phyloP scores from a whole-genome alignment of 306 rosid genomes.

The Clitoria ternatea region DNA sequence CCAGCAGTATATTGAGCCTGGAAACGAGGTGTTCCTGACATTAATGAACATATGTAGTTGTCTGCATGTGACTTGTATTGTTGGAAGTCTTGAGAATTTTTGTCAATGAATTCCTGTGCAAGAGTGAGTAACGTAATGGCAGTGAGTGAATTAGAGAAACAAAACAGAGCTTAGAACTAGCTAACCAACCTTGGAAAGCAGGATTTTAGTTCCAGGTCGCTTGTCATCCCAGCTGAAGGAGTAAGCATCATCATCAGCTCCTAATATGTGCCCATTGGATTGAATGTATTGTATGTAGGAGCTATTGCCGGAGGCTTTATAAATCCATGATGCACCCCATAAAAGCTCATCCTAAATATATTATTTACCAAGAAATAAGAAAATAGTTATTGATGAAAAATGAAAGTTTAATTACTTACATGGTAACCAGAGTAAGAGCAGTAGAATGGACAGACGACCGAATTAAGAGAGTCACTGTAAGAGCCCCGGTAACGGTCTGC shows the following conservation, averaged over 20 bases:
- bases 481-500: slow-evolving; percentile 84
- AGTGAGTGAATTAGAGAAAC: no score
- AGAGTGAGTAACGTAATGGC: no score
- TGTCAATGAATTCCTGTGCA: slow-evolving; percentile 69
- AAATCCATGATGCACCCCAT: slow-evolving; percentile 93
- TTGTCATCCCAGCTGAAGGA: slow-evolving; percentile 94
- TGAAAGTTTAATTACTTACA: slow-evolving; percentile 42
- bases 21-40: slow-evolving; percentile 56
- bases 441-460: slow-evolving; percentile 83
- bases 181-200: slow-evolving; percentile 64
- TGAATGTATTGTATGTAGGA: slow-evolving; percentile 55
- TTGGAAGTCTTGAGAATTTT: slow-evolving; percentile 48
- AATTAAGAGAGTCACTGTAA: slow-evolving; percentile 68
- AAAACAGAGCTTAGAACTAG: no score
- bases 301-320: slow-evolving; percentile 57
- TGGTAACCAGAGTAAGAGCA: slow-evolving; percentile 91
- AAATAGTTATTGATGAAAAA: no score
- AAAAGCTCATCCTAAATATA: slow-evolving; percentile 98
- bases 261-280: slow-evolving; percentile 76
- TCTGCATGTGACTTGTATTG: slow-evolving; percentile 74
- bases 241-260: slow-evolving; percentile 73
- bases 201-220: slow-evolving; percentile 75
- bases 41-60: slow-evolving; percentile 69
- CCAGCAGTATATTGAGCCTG: slow-evolving; percentile 87
- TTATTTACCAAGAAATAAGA: no score